A percentile compares a stretch with the other conserved stretches of the same genome.
Conservation (phyloP, 495 filamentous ascomycete species). For the Penicillium lividum region DNA sequence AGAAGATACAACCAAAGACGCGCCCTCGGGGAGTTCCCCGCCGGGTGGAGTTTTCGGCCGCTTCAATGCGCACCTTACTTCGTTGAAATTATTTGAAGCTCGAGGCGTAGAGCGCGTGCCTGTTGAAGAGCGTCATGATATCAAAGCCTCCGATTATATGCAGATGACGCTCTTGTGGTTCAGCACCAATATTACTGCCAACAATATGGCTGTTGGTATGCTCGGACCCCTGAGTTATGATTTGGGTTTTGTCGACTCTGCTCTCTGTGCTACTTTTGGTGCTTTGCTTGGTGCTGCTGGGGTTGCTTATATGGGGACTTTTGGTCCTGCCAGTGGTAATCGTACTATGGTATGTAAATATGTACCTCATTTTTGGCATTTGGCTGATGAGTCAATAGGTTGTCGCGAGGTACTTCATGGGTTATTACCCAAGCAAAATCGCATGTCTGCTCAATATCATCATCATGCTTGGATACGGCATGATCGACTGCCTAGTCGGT, state of each 20-base stretch:
- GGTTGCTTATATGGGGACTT: constrained; percentile 63
- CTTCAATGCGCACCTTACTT: constrained; percentile 35
- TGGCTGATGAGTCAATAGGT: constrained; percentile 39
- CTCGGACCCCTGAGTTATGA: constrained; percentile 60
- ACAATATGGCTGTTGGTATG: constrained; percentile 63
- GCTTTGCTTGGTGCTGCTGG: constrained; percentile 53
- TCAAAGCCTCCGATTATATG: constrained; percentile 31
- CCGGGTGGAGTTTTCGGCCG: constrained; percentile 12
- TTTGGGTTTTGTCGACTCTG: constrained; percentile 60
- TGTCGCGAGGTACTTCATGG: constrained; percentile 67
- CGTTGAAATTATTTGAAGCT: constrained; percentile 55
- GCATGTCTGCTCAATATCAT: constrained; percentile 65
- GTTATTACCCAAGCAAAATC: constrained; percentile 69
- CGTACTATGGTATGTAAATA: constrained; percentile 55
- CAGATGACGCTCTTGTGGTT: constrained; percentile 66
- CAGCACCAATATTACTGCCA: constrained; percentile 62
- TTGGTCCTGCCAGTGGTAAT: constrained; percentile 65
- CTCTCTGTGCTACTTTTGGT: constrained; percentile 59
- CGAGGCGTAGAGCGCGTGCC: constrained; percentile 67
- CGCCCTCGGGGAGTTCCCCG: neutral
- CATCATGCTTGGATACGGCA: constrained; percentile 64
- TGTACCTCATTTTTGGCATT: neutral
- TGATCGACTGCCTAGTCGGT: constrained; percentile 56
- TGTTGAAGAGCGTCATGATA: constrained; percentile 43
- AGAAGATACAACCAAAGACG: neutral